These are phyloP conservation scores for Eleusine indica DNA, from an alignment of 176 grass and related monocot genomes.

Conservation along the genomic window DNA sequence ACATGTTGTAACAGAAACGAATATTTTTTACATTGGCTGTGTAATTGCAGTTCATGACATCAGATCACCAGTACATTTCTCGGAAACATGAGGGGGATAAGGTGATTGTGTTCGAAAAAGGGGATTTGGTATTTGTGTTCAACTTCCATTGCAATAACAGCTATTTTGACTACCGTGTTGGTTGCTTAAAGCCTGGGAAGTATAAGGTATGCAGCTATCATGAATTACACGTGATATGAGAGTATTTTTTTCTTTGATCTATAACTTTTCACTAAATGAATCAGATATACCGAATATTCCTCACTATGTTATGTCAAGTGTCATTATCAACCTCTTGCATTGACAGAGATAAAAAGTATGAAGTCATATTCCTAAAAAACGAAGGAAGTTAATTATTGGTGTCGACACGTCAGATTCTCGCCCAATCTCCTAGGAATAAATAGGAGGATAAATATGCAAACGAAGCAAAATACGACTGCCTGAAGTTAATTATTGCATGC, in stretches of 20 bases:
- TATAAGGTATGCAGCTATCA: constrained; percentile 65
- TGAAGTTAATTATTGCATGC: constrained; percentile 15
- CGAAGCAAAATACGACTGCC: constrained; percentile 15
- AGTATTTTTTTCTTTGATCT: constrained; percentile 13
- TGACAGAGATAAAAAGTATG: neutral
- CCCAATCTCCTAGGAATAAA: neutral
- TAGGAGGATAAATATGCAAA: constrained; percentile 10
- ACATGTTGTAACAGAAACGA: neutral
- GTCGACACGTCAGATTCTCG: neutral
- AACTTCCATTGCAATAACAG: constrained; percentile 95
- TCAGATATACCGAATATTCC: neutral
- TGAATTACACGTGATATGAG: constrained; percentile 12
- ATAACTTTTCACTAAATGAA: neutral
- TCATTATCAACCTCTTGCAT: constrained; percentile 9
- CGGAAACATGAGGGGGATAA: constrained; percentile 89
- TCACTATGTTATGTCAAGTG: neutral
- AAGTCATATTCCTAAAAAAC: neutral
- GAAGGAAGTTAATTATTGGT: neutral
- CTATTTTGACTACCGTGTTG: constrained; percentile 80
- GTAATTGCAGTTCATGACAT: constrained; percentile 93
- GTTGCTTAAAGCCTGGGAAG: constrained; percentile 74
- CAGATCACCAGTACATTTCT: constrained; percentile 89
- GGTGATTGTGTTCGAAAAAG: constrained; percentile 84
- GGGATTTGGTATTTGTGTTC: constrained; percentile 89
- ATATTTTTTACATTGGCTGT: constrained; percentile 33